These are phyloP conservation scores for Solanum arcanum DNA, from an alignment of 257 asterid genomes.

Conservation along the genomic window DNA sequence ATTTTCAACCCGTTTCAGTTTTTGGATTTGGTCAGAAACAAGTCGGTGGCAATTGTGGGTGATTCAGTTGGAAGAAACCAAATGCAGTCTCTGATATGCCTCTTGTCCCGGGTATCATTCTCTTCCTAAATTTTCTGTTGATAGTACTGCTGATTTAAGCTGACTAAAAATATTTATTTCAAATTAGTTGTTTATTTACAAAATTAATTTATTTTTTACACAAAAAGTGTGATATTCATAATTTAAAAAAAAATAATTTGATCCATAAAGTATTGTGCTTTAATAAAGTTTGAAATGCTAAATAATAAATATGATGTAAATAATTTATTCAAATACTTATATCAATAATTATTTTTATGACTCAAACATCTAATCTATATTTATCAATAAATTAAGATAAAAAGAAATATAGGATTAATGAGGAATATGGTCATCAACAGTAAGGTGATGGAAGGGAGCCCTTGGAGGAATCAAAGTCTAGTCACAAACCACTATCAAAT, in stretches of 20 bases:
- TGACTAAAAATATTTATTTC: background rate
- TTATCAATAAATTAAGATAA: background rate
- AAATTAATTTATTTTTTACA: background rate
- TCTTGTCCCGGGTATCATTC: slow-evolving; percentile 41
- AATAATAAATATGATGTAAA: too few species aligned
- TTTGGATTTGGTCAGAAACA: slow-evolving; percentile 42
- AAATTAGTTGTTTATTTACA: background rate
- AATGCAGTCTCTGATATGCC: slow-evolving; percentile 68
- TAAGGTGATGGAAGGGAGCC: background rate
- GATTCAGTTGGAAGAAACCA: slow-evolving; percentile 68
- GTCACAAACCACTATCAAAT: background rate
- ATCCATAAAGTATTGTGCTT: too few species aligned
- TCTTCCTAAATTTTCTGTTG: background rate
- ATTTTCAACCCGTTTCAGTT: slow-evolving; percentile 42
- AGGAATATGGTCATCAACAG: background rate
- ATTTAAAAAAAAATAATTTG: too few species aligned
- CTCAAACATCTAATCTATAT: background rate
- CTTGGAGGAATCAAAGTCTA: background rate
- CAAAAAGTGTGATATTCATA: background rate
- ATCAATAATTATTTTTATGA: background rate
- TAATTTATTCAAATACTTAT: background rate
- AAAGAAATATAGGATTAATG: background rate
- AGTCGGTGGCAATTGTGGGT: slow-evolving; percentile 57
- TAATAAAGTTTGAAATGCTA: background rate
- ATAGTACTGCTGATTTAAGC: background rate